Evolutionary conservation across 179 eudicot genomes (phyloP).

Genomic region (Silene noctiflora): DNA sequence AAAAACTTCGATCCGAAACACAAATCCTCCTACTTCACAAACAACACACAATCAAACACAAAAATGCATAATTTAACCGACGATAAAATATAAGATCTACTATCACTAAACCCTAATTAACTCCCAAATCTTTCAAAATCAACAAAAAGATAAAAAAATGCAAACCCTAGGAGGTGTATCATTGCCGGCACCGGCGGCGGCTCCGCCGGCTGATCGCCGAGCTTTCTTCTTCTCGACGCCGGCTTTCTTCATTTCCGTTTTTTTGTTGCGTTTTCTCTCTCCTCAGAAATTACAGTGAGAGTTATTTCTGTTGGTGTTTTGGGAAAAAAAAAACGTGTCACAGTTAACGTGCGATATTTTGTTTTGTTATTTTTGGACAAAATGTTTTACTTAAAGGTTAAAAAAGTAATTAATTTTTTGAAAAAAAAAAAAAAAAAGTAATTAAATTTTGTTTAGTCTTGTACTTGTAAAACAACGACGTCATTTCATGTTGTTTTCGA

Average conservation of each 20-base stretch:
- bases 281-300: not conserved
- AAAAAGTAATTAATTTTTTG: too few species aligned
- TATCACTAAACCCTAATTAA: conserved; percentile 15
- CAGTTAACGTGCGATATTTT: too few species aligned
- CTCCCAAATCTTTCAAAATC: not conserved
- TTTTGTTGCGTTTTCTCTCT: conserved; percentile 16
- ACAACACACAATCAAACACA: not conserved
- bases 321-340: too few species aligned
- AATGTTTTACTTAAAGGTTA: too few species aligned
- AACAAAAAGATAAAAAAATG: not conserved
- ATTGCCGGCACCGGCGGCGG: conserved; percentile 32
- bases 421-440: too few species aligned
- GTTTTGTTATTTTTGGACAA: too few species aligned
- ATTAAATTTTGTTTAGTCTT: too few species aligned
- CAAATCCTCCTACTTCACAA: not conserved
- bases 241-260: conserved; percentile 55
- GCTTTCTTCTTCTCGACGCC: conserved; percentile 70
- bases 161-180: conserved; percentile 60
- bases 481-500: too few species aligned
- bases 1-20: not conserved
- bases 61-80: not conserved
- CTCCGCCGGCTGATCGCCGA: conserved; percentile 55
- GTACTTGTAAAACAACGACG: too few species aligned
- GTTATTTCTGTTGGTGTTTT: not conserved
- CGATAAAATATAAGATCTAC: conserved; percentile 18